Evolutionary conservation across 2,329 filamentous ascomycete species (phyloP), one percentile per base, ranked within the genome.

Genomic region (Phialemoniopsis sp.): DNA sequence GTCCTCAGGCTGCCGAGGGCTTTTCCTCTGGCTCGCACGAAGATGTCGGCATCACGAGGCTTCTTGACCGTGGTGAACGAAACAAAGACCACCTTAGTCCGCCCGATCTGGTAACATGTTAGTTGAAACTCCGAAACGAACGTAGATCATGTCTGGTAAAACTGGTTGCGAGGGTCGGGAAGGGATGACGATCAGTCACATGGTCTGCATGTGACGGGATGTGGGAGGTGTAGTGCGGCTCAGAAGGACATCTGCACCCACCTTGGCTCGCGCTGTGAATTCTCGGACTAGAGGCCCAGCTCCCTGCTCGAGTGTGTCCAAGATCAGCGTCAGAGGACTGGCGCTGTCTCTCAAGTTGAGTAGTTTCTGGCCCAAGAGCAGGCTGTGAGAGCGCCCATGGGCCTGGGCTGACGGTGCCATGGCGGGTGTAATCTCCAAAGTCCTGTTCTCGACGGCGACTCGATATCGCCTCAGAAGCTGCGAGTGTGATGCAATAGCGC

Each of bases 251-350:
- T 6, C 21, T 26, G 6, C 21, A 50, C 64, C 42, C 50, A 86
- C 87, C 68, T 84, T 87, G 39, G 86, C 88, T 51, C 90, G 76
- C 34, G 73, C 69, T 39, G 87, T 78, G 60, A 91, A 87, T 60
- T 95, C 89, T 14, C 69, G 65, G 3, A 91, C 47, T 4, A 95
- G 64, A 1, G 82, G 82, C 21, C 70, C 73, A 7, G 82, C 87
- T 18, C 82, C 80, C 63, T 95, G 89, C 64, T 95, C 89, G 21
- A 96, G 70, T 28, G 76, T 87, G 61, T 97, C 91, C 41, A 95
- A 72, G 4, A 96, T 64, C 18, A 97, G 69, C 0, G 90, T 96
- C 54, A 97, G 80, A 3, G 91, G 91, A 36, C 89, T 95, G 13
- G 85, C 81, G 41, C 80, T 81, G 15, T 52, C 46, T 21, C 49